Evolutionary conservation across 2,329 filamentous ascomycete genomes (phyloP).

Genomic region (Colletotrichum tropicale): DNA sequence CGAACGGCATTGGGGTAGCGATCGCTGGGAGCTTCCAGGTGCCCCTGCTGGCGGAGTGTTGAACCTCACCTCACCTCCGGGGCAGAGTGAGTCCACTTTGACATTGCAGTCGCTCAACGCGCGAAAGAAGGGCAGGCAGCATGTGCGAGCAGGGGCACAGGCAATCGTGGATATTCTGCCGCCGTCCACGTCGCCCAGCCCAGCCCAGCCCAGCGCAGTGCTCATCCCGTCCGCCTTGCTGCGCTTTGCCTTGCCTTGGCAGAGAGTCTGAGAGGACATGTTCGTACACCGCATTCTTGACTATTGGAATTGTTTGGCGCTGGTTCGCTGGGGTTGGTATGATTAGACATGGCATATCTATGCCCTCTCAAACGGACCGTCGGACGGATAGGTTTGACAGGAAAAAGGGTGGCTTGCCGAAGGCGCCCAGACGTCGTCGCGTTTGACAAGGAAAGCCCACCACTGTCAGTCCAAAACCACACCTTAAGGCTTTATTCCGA

Average conservation of each 20-base stretch:
- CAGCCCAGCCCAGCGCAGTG: neutral
- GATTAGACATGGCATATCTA: neutral
- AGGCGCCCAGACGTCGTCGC: neutral
- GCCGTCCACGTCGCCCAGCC: neutral
- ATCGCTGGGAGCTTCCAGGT: neutral
- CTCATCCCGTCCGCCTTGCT: neutral
- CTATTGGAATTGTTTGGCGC: neutral
- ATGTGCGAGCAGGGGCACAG: neutral
- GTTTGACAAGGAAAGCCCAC: neutral
- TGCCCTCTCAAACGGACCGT: neutral
- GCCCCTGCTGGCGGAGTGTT: neutral
- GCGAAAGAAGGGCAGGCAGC: neutral
- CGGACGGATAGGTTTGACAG: neutral
- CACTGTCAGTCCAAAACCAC: neutral
- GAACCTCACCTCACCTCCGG: neutral
- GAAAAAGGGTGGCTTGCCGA: neutral
- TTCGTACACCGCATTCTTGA: neutral
- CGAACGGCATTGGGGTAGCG: neutral
- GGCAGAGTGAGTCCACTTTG: conserved; percentile 10
- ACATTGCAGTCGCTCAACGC: neutral
- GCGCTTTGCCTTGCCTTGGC: neutral
- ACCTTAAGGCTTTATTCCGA: neutral
- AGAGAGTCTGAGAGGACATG: neutral
- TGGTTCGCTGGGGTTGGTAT: neutral
- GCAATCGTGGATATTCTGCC: neutral